Percentiles rank a stretch among this genome's conserved stretches.
Evolutionary conservation across 768 basidiomycete species (phyloP).

Genomic region (Mycena epipterygia): DNA sequence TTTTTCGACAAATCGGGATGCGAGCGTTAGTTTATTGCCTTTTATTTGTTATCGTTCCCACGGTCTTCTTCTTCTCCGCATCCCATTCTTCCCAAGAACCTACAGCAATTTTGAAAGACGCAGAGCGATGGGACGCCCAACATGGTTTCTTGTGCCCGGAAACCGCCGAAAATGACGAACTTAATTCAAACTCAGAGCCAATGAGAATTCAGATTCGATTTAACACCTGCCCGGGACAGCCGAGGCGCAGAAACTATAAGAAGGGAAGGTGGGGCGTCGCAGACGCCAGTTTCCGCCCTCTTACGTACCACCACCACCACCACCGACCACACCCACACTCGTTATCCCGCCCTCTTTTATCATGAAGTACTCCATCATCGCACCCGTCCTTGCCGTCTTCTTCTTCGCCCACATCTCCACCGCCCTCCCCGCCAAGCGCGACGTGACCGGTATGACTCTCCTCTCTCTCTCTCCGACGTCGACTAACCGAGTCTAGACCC

Average conservation of each 20-base stretch:
- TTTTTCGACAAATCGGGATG: neutral
- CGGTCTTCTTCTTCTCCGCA: too few species aligned
- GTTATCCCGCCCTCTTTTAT: conserved; percentile 22
- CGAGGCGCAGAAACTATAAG: neutral
- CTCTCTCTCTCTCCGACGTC: neutral
- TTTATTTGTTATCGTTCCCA: neutral
- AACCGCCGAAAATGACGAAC: too few species aligned
- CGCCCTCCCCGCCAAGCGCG: conserved; percentile 18
- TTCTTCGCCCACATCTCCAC: neutral
- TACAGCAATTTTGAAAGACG: too few species aligned
- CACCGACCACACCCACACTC: conserved; percentile 17
- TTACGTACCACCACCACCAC: conserved; percentile 15
- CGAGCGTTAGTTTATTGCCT: neutral
- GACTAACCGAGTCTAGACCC: conserved; percentile 39
- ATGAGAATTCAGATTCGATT: neutral
- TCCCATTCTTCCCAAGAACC: too few species aligned
- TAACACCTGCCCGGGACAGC: neutral
- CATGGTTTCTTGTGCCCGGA: neutral
- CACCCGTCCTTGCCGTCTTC: neutral
- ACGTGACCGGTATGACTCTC: neutral
- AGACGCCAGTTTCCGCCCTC: neutral
- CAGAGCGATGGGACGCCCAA: too few species aligned
- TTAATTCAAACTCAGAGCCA: neutral
- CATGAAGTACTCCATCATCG: conserved; percentile 27
- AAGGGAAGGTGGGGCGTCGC: neutral